Conservation (phyloP, 805 yeast genomes). For the Wickerhamia fluorescens region DNA sequence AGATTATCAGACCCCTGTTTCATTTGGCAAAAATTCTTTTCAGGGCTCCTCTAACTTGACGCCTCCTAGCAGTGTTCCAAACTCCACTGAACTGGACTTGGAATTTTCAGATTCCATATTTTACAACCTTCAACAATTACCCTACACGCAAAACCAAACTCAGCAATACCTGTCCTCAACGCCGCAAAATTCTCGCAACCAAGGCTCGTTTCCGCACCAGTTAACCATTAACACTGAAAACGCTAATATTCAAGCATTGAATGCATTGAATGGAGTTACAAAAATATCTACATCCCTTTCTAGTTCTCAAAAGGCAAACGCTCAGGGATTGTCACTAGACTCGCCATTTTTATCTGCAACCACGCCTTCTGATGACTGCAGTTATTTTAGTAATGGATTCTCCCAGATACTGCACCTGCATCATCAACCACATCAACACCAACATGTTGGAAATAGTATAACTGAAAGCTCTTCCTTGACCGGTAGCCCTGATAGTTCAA, state of each 20-base stretch:
- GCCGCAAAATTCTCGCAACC: conserved; percentile 16
- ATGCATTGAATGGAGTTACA: conserved; percentile 14
- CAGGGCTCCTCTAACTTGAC: conserved; percentile 7
- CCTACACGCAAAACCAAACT: conserved; percentile 10
- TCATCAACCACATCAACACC: conserved; percentile 1
- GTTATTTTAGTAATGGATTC: conserved; percentile 20
- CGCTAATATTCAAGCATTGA: conserved; percentile 20
- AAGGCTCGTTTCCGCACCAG: conserved; percentile 25
- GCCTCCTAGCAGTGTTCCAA: conserved; percentile 6
- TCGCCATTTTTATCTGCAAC: conserved; percentile 38
- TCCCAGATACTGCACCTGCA: no score
- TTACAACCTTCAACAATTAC: no score
- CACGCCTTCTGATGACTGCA: conserved; percentile 29
- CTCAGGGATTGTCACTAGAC: conserved; percentile 19
- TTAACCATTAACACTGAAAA: conserved; percentile 33
- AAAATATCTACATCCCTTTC: neutral
- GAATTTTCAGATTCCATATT: conserved; percentile 28
- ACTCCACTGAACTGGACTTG: conserved; percentile 21
- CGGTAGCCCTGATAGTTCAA: conserved; percentile 10
- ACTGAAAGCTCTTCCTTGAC: conserved; percentile 6
- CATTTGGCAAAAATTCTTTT: conserved; percentile 26
- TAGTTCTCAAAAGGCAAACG: neutral
- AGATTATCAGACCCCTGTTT: conserved; percentile 36
- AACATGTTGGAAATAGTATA: conserved; percentile 3
- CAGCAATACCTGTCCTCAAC: conserved; percentile 17